These are phyloP conservation scores for Pseudogymnoascus sp. DNA, from an alignment of 2,329 filamentous ascomycete species.

Conservation along the genomic window DNA sequence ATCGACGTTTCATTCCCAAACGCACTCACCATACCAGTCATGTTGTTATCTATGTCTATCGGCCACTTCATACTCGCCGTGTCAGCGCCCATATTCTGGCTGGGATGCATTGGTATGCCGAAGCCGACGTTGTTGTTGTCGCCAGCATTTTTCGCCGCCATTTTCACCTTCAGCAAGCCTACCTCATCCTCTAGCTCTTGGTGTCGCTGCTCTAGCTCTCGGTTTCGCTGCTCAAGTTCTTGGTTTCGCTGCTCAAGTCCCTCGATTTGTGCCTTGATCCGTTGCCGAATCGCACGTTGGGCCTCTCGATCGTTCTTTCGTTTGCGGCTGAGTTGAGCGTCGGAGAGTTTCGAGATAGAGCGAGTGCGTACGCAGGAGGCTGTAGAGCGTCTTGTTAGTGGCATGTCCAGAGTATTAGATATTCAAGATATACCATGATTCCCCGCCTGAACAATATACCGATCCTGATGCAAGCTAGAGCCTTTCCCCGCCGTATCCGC, in stretches of 20 bases:
- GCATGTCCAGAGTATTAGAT: neutral
- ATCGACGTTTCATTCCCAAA: neutral
- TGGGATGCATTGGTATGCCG: neutral
- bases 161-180: neutral
- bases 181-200: constrained; percentile 24
- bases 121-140: neutral
- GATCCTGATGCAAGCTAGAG: neutral
- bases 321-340: constrained; percentile 81
- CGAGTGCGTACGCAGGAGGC: constrained; percentile 45
- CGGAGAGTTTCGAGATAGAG: constrained; percentile 79
- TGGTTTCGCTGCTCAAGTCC: constrained; percentile 24
- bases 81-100: neutral
- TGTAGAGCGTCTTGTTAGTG: constrained; percentile 9
- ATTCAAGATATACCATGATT: neutral
- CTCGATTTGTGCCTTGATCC: constrained; percentile 75
- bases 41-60: neutral
- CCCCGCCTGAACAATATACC: neutral
- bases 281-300: constrained; percentile 76
- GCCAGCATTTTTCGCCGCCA: neutral
- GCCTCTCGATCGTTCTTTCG: constrained; percentile 86
- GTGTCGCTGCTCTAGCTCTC: constrained; percentile 23
- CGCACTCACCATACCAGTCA: neutral
- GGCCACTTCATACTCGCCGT: neutral
- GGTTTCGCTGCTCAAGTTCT: constrained; percentile 24
- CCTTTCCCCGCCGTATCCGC: neutral